Conservation (phyloP, 2,329 filamentous ascomycete species). For the Colletotrichum spinosum region DNA sequence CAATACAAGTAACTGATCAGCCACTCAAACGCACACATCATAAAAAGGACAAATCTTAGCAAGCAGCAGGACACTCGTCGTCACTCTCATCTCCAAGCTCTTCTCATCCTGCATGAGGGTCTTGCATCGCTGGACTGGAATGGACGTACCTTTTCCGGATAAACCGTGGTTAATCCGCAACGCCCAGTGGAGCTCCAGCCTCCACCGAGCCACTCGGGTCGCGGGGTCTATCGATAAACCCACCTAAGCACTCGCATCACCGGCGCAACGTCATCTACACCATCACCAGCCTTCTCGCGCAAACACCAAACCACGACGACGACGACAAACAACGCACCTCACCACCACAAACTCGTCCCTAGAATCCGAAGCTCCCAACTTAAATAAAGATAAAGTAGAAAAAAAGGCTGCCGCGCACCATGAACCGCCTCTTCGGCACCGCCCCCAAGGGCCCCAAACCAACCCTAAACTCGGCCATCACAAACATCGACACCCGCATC, state of each 20-base stretch:
- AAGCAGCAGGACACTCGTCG: no score
- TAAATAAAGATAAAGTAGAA: neutral
- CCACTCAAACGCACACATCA: no score
- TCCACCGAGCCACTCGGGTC: no score
- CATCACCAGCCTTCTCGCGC: neutral
- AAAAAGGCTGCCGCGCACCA: constrained; percentile 54
- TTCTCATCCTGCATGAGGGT: no score
- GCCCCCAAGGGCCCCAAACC: constrained; percentile 91
- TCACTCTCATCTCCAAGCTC: no score
- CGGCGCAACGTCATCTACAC: constrained; percentile 22
- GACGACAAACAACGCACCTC: neutral
- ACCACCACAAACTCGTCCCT: neutral
- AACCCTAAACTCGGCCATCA: constrained; percentile 84
- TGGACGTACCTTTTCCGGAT: no score
- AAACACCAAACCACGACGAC: neutral
- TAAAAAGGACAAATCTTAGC: no score
- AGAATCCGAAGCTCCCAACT: no score
- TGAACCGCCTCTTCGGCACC: constrained; percentile 97
- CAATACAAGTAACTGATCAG: no score
- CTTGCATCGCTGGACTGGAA: no score
- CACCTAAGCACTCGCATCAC: neutral
- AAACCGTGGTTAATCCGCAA: neutral
- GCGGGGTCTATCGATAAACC: constrained; percentile 32
- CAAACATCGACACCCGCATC: constrained; percentile 86
- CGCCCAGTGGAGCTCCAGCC: no score